Evolutionary conservation across 257 asterid genomes (phyloP).

Genomic region (Gardenia jasminoides): DNA sequence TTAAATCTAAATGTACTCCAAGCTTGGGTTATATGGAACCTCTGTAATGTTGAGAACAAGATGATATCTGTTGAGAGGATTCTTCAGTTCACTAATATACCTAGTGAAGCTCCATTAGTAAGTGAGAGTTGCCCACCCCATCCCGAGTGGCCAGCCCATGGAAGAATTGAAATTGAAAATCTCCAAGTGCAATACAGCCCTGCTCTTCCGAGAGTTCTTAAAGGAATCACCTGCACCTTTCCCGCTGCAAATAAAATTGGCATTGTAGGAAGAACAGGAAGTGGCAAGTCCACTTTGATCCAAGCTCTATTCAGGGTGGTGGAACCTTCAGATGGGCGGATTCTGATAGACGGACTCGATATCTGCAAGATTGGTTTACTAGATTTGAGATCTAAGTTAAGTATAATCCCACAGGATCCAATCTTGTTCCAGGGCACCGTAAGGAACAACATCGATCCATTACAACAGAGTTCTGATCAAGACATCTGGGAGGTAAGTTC

Average conservation of each 20-base stretch:
- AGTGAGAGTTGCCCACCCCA: conserved; percentile 53
- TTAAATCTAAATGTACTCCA: conserved; percentile 73
- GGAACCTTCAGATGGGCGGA: conserved; percentile 64
- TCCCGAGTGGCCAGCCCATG: conserved; percentile 58
- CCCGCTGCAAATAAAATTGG: conserved; percentile 64
- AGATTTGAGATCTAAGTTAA: conserved; percentile 69
- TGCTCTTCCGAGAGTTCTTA: conserved; percentile 62
- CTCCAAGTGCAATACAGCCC: conserved; percentile 71
- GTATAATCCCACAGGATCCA: conserved; percentile 89
- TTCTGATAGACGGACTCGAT: conserved; percentile 60
- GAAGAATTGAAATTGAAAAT: conserved; percentile 55
- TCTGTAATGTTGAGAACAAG: conserved; percentile 84
- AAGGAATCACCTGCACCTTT: conserved; percentile 69
- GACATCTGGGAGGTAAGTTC: conserved; percentile 71
- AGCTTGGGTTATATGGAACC: conserved; percentile 92
- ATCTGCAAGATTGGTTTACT: conserved; percentile 65
- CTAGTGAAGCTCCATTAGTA: conserved; percentile 67
- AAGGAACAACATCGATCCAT: conserved; percentile 73
- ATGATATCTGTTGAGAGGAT: conserved; percentile 82
- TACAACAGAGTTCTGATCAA: conserved; percentile 53
- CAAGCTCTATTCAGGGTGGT: conserved; percentile 83
- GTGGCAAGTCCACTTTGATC: conserved; percentile 84
- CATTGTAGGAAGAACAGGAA: conserved; percentile 82
- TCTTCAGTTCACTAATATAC: conserved; percentile 58
- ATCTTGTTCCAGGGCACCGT: conserved; percentile 73